Evolutionary conservation across 192 early-diverging fungal genomes (phyloP).

Genomic region (Coemansia sp.): DNA sequence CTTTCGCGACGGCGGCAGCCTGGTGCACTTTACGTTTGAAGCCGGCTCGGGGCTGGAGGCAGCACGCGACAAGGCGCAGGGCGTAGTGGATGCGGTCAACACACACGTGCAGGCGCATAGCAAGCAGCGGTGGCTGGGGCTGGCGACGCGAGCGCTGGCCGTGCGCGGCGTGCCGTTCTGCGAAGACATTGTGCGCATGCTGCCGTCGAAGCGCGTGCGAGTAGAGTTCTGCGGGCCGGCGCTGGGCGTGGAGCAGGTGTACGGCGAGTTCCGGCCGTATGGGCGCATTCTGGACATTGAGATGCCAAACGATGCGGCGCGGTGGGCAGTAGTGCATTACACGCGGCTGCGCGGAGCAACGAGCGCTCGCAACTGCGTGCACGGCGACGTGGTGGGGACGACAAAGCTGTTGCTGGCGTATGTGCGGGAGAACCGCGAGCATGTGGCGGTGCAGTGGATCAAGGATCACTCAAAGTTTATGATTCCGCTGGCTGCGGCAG

Average conservation of each 20-base stretch:
- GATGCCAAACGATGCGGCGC: slow-evolving; percentile 61
- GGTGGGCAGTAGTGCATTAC: slow-evolving; percentile 81
- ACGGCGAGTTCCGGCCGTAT: slow-evolving; percentile 70
- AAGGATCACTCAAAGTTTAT: slow-evolving; percentile 74
- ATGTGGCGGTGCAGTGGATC: slow-evolving; percentile 64
- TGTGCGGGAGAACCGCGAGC: slow-evolving; percentile 58
- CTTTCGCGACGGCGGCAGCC: slow-evolving; percentile 44
- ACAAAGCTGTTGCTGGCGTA: slow-evolving; percentile 66
- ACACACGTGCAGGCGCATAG: slow-evolving; percentile 57
- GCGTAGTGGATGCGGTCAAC: slow-evolving; percentile 28
- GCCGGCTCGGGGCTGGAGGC: slow-evolving; percentile 4
- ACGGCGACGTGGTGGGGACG: slow-evolving; percentile 71
- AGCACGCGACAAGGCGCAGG: slow-evolving; percentile 16
- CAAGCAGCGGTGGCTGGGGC: slow-evolving; percentile 66
- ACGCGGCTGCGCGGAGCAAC: slow-evolving; percentile 78
- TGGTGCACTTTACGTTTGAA: slow-evolving; percentile 47
- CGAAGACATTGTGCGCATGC: slow-evolving; percentile 65
- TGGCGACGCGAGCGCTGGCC: slow-evolving; percentile 62
- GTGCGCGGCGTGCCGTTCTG: slow-evolving; percentile 70
- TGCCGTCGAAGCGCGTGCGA: slow-evolving; percentile 55
- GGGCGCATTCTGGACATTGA: slow-evolving; percentile 83
- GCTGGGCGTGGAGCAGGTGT: slow-evolving; percentile 67
- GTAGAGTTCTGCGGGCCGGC: slow-evolving; percentile 81
- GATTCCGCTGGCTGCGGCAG: slow-evolving; percentile 73
- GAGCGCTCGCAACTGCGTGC: slow-evolving; percentile 88